Evolutionary conservation across 1,139 yeast genomes (phyloP), one percentile per base, ranked within the genome.

Genomic region (Maudiozyma humilis): DNA sequence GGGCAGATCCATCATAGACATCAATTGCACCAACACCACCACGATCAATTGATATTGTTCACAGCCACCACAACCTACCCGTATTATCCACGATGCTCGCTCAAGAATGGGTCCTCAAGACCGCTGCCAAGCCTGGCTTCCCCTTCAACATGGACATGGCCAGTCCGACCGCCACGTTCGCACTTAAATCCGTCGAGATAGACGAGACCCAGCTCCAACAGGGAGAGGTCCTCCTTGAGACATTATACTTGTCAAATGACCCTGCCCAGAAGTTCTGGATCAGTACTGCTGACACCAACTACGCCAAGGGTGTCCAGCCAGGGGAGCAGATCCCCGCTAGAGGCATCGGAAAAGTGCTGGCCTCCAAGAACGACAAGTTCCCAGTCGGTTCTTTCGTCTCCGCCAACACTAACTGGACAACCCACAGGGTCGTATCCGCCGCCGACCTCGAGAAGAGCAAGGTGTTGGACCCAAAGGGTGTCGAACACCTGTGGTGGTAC

Each of bases 191-290:
- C 5, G 50, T 51, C 23, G 54, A 56, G 19, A 47, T 66, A 36
- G 60, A 52, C 42, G 49, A 51, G 2, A 54, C 54, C n/a, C 57
- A 59, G 13, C 55, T 76, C 43, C 53, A 67, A 46, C 70, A 67
- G 1, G 74, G 70, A 35, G 72, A 78, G 49, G 48, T 78, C 6
- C 63, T 76, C 31, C 66, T 78, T 23, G 72, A 75, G 58, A 61
- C 69, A 5, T 51, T 73, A 40, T 71, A 69, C 46, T 56, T 79
- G n/a, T 77, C 84, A 33, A 78, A 79, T 54, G 86, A 79, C 56
- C 85, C 86, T 14, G 75, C 82, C 10, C 84, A 78, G 57, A 74
- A 80, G 60, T 70, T 72, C 42, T 79, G 83, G 82, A 77, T 79
- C 45, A 60, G 68, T 14, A 61, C 70, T 15, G 64, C 67, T 4